Evolutionary conservation across 371 early-diverging fungal genomes (phyloP).

Genomic region (Coemansia sp.): DNA sequence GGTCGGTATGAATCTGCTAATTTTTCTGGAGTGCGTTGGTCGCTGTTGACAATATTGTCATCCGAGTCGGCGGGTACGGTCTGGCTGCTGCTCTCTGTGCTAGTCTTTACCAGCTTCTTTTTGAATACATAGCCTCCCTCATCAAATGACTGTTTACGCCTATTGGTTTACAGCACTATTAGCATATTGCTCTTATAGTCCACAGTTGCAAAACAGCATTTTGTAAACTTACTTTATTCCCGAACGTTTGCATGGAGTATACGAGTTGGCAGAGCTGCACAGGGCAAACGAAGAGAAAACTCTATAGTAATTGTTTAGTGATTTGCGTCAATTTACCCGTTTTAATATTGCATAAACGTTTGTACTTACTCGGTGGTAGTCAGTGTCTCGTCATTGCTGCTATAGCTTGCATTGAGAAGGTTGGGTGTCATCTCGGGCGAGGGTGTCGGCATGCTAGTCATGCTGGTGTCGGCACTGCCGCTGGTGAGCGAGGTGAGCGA

Average conservation of each 20-base stretch:
- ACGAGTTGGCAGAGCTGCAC: not conserved
- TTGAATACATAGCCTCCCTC: not conserved
- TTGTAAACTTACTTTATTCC: not conserved
- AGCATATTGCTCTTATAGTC: no score
- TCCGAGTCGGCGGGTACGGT: not conserved
- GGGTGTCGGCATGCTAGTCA: conserved; percentile 17
- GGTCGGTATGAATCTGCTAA: conserved; percentile 25
- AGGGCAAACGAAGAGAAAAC: not conserved
- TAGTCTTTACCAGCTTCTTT: not conserved
- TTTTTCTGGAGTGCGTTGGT: conserved; percentile 20
- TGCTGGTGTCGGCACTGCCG: conserved; percentile 14
- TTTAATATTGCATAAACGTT: not conserved
- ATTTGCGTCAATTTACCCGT: not conserved
- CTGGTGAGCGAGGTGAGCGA: conserved; percentile 25
- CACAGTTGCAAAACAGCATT: not conserved
- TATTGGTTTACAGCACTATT: not conserved
- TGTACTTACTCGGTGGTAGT: not conserved
- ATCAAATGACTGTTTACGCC: not conserved
- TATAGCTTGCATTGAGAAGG: not conserved
- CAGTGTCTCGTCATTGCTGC: not conserved
- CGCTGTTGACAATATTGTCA: not conserved
- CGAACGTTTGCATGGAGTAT: not conserved
- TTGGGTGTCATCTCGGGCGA: conserved; percentile 1
- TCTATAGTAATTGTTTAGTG: not conserved
- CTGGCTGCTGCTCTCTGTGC: not conserved